Evolutionary conservation across 495 filamentous ascomycete genomes (phyloP).

Genomic region (Penicillium macrosclerotiorum): DNA sequence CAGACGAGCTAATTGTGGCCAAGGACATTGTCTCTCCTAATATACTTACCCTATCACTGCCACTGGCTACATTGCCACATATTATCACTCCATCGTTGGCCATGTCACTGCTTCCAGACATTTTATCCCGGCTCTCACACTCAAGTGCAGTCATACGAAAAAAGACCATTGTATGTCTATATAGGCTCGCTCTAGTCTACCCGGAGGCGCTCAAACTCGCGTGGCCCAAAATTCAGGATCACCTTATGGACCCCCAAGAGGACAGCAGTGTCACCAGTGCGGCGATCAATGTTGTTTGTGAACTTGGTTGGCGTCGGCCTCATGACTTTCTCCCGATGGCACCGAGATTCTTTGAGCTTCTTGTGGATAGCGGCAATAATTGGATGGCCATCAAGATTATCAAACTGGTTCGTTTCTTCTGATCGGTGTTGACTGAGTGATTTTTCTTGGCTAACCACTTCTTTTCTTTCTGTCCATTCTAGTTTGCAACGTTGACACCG

Average conservation of each 20-base stretch:
- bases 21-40: slow-evolving; percentile 78
- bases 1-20: slow-evolving; percentile 7
- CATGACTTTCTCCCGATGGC: slow-evolving; percentile 91
- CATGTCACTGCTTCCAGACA: slow-evolving; percentile 79
- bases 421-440: background rate
- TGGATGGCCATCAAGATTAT: slow-evolving; percentile 99
- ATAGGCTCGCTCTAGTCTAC: slow-evolving; percentile 87
- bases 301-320: slow-evolving; percentile 89
- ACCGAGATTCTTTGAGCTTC: slow-evolving; percentile 83
- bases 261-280: slow-evolving; percentile 93
- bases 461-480: slow-evolving; percentile 13
- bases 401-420: slow-evolving; percentile 66
- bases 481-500: slow-evolving; percentile 95
- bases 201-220: slow-evolving; percentile 88
- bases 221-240: slow-evolving; percentile 96
- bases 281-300: slow-evolving; percentile 94
- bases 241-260: slow-evolving; percentile 84
- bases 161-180: slow-evolving; percentile 91
- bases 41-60: slow-evolving; percentile 74
- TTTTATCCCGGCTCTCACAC: slow-evolving; percentile 82
- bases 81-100: slow-evolving; percentile 88
- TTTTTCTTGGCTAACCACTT: too few relatives aligned
- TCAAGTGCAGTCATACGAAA: slow-evolving; percentile 81
- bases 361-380: slow-evolving; percentile 93
- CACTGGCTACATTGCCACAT: slow-evolving; percentile 83